phyloP scores from a whole-genome alignment of 257 asterid species.

The Pogostemon cablin region DNA sequence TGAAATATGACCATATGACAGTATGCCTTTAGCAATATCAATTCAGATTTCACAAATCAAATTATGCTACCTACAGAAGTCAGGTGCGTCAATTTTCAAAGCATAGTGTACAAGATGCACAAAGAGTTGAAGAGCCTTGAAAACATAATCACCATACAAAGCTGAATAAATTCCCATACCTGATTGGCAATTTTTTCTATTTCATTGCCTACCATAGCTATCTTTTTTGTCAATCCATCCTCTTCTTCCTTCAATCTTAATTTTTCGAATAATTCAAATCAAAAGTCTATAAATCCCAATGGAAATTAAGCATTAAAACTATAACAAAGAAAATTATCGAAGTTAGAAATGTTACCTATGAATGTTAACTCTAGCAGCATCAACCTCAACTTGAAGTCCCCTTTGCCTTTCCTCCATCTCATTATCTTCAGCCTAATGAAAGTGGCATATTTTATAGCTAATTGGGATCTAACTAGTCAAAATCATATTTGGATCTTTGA shows the following conservation, averaged over 20 bases:
- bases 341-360: conserved; percentile 56
- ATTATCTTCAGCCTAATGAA: conserved; percentile 76
- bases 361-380: conserved; percentile 43
- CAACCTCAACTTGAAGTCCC: conserved; percentile 64
- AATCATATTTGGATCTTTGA: background rate
- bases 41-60: conserved; percentile 10
- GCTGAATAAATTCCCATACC: conserved; percentile 44
- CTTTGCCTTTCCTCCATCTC: conserved; percentile 65
- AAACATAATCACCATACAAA: conserved; percentile 1
- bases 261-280: conserved; percentile 33
- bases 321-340: conserved; percentile 13
- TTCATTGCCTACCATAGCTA: conserved; percentile 45
- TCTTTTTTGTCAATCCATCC: conserved; percentile 46
- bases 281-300: conserved; percentile 30
- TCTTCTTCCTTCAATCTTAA: conserved; percentile 72
- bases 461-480: conserved; percentile 1
- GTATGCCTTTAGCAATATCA: conserved; percentile 24
- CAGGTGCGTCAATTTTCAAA: background rate
- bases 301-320: conserved; percentile 1
- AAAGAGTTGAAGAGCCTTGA: conserved; percentile 17
- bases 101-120: conserved; percentile 23
- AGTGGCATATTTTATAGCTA: conserved; percentile 31
- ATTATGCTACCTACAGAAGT: conserved; percentile 17
- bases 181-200: conserved; percentile 43
- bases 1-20: background rate